Base-by-base conservation (phyloP, 2,329 filamentous ascomycete species). In the Cercospora sp. region DNA sequence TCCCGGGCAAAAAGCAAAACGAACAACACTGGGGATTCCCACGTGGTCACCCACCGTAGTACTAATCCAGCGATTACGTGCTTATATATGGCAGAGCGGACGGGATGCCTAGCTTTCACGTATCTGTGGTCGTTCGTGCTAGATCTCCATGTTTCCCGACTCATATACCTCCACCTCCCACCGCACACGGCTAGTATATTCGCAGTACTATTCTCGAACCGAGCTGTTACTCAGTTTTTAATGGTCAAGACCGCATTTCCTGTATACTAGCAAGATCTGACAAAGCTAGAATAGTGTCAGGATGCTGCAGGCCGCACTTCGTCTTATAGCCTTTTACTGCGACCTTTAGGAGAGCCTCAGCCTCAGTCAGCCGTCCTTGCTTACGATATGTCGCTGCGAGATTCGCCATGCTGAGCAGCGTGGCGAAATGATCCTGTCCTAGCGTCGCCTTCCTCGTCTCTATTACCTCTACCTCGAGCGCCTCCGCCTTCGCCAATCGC, bases 11-110 rank as follows among this genome's bases (percentile, higher is more conserved):
- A 61, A 61, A n/a, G 24, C 59, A 61, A 61, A 61, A 61, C 59
- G 59, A 61, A 61, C 59, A 61, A 61, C 59, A 61, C 59, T 61
- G 59, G 59, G 59, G 59, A 61, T 61, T 61, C 59, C 59, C 59
- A 61, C 59, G 59, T 61, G 59, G 59, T 61, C 59, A 61, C 59
- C 59, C 59, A 61, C 59, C 59, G 59, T 61, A 64, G 62, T 64
- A 64, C 62, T 64, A 64, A 64, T 64, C 62, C 32, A 57, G 62
- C 62, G 62, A 57, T 64, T 57, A 64, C 45, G 49, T 62, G 60
- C 60, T 62, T 62, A 49, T 43, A 45, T 43, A 62, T 45, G 60
- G 32, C 60, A 62, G 61, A 63, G 61, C 61, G 61, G 37, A 62
- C 60, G 60, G 60, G 60, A 62, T 62, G 60, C 32, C 49, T 57